Percentiles rank a stretch among this genome's conserved stretches.
These are phyloP conservation scores for Neurospora sp. DNA, from an alignment of 495 filamentous ascomycete genomes.

Conservation along the genomic window DNA sequence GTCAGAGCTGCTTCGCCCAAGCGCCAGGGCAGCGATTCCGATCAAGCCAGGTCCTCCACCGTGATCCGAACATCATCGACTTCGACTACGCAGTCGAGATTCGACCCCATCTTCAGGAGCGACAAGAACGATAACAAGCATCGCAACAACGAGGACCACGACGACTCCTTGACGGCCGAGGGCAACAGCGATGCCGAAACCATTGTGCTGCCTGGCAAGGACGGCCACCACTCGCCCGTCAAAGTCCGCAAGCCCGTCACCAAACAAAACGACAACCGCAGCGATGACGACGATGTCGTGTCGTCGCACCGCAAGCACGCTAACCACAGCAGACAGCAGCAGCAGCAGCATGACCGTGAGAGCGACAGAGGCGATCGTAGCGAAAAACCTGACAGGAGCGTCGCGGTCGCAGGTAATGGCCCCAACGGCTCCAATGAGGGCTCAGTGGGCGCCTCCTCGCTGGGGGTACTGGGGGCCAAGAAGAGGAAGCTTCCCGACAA, in stretches of 20 bases:
- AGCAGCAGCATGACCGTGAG: conserved; percentile 10
- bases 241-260: conserved; percentile 55
- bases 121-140: conserved; percentile 2
- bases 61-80: conserved; percentile 12
- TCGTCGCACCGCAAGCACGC: conserved; percentile 24
- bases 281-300: conserved; percentile 29
- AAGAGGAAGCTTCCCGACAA: conserved; percentile 40
- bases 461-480: conserved; percentile 25
- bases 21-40: conserved; percentile 32
- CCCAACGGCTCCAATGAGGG: conserved; percentile 7
- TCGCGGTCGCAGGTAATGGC: conserved; percentile 8
- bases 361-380: conserved; percentile 19
- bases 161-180: conserved; percentile 35
- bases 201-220: conserved; percentile 64
- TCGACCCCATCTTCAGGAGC: conserved; percentile 17
- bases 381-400: conserved; percentile 18
- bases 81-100: conserved; percentile 14
- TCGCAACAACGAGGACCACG: conserved; percentile 6
- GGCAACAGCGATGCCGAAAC: conserved; percentile 75
- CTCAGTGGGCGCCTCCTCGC: conserved; percentile 5
- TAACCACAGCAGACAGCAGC: conserved; percentile 13
- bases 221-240: conserved; percentile 55
- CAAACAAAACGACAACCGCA: conserved; percentile 54
- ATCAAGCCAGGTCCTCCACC: conserved; percentile 29
- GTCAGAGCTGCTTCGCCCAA: conserved; percentile 31